A percentile compares a stretch with the other conserved stretches of the same genome.
These are phyloP conservation scores for Dryadomyces quercus-mongolicae DNA, from an alignment of 2,329 filamentous ascomycete genomes.

Conservation along the genomic window DNA sequence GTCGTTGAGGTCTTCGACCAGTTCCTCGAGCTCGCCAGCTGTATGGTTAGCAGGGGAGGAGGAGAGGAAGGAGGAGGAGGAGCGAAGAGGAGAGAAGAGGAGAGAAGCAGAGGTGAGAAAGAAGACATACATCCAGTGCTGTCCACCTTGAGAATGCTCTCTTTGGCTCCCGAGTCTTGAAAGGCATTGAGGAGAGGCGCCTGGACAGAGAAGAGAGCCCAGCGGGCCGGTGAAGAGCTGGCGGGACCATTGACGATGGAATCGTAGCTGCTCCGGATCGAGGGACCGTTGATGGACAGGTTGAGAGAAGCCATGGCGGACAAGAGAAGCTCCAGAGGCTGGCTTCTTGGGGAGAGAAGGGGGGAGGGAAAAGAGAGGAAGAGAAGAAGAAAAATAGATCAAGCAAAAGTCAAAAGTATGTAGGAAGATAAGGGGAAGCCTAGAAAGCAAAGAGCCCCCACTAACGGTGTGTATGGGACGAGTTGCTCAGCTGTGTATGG, in stretches of 20 bases:
- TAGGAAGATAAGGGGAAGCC: not conserved
- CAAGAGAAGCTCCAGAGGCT: not conserved
- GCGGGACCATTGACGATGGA: conserved; percentile 42
- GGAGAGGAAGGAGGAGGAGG: not conserved
- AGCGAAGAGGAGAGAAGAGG: not conserved
- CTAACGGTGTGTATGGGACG: not conserved
- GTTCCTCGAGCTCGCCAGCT: conserved; percentile 84
- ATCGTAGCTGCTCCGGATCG: conserved; percentile 71
- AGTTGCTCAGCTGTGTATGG: not conserved
- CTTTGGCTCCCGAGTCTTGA: conserved; percentile 73
- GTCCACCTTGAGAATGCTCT: conserved; percentile 92
- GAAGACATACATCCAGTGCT: conserved; percentile 62
- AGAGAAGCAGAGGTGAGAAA: too few species aligned
- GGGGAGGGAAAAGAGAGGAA: conserved; percentile 1
- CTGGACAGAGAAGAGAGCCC: conserved; percentile 89
- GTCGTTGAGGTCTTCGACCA: conserved; percentile 94
- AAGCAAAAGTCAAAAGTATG: not conserved
- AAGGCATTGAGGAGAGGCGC: conserved; percentile 89
- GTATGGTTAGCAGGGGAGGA: not conserved
- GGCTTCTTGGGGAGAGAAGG: conserved; percentile 1
- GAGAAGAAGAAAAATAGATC: not conserved
- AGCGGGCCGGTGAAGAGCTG: conserved; percentile 62
- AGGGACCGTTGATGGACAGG: conserved; percentile 65
- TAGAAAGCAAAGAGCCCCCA: not conserved
- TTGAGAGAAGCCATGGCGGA: conserved; percentile 65